Conservation (phyloP, 1,139 yeast species). For the Yarrowia galli region DNA sequence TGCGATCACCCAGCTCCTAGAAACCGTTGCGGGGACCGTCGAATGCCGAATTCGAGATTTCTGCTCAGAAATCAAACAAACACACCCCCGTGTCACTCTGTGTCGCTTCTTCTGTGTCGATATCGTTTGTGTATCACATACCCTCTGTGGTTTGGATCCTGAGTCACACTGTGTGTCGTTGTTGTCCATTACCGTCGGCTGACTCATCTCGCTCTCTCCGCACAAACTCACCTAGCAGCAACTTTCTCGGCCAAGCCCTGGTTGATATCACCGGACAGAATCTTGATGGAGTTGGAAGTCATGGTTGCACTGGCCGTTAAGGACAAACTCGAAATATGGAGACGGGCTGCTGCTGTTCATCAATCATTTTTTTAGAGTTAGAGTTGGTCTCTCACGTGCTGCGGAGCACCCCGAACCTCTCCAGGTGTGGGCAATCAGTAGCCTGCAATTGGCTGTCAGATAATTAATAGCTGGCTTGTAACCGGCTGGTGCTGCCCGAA, state of each 20-base stretch:
- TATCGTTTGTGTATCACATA: not conserved
- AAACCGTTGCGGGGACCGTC: too few relatives aligned
- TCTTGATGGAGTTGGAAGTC: conserved; percentile 77
- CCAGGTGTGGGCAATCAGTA: not conserved
- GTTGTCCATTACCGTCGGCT: not conserved
- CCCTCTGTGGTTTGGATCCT: not conserved
- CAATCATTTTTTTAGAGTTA: conserved; percentile 35
- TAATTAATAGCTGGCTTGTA: not conserved
- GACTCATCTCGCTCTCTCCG: not conserved
- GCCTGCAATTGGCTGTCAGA: conserved; percentile 6
- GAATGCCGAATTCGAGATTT: too few relatives aligned
- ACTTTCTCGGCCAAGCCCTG: conserved; percentile 87
- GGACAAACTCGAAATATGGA: conserved; percentile 26
- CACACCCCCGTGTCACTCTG: not conserved
- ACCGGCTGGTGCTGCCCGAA: too few relatives aligned
- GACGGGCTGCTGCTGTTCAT: conserved; percentile 24
- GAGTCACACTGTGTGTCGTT: conserved; percentile 1
- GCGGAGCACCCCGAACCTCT: conserved; percentile 4
- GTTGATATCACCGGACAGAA: conserved; percentile 88
- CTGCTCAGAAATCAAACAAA: too few relatives aligned
- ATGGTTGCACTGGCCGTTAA: conserved; percentile 41
- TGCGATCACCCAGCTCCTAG: too few relatives aligned
- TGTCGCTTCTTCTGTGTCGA: not conserved
- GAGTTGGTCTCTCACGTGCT: conserved; percentile 35
- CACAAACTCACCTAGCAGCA: conserved; percentile 50